Base-by-base conservation (phyloP, 2,329 filamentous ascomycete genomes). In the Botryotinia globosa region DNA sequence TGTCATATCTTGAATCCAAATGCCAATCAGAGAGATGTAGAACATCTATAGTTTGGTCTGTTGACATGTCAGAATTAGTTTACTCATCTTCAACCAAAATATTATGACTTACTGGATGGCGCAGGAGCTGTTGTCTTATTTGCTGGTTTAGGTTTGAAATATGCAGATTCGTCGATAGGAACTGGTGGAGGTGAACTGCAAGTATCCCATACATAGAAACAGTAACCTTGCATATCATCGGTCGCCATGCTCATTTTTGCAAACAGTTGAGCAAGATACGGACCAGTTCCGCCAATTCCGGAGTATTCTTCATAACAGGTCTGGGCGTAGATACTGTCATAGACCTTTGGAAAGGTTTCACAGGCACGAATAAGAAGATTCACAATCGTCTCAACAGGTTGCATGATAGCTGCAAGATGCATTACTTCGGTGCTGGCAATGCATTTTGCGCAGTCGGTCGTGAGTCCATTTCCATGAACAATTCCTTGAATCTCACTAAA, bases 21-120 rank as follows among this genome's bases (percentile, higher is more conserved):
- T 80, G 79, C 76, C 75, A 79, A 72, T 80, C 79, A 4, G 78
- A 79, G 59, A 80, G 74, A 71, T 80, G 79, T 29, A 80, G 76
- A 12, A 79, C 78, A 51, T 80, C 66, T 22, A 73, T 61, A 4
- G 72, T 73, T 29, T 70, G 51, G 48, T 65, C 69, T 71, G 5
- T 45, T n/a, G 22, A 7, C 1, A n/a, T 4, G 22, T 58, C 10
- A 65, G 34, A 56, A 37, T 39, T 16, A 32, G n/a, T 25, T 14
- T 22, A 39, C 9, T n/a, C 18, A 32, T 18, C 4, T 18, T 9
- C 9, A 9, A 54, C 6, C 3, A 20, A 32, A 14, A 5, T 14
- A 2, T 3, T 18, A 32, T 4, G 8, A 65, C 69, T 58, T 65
- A 71, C 69, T 44, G 37, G 69, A 71, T 56, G 69, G 69, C 2